Conservation (phyloP, 495 filamentous ascomycete species). For the Terfezia claveryi region DNA sequence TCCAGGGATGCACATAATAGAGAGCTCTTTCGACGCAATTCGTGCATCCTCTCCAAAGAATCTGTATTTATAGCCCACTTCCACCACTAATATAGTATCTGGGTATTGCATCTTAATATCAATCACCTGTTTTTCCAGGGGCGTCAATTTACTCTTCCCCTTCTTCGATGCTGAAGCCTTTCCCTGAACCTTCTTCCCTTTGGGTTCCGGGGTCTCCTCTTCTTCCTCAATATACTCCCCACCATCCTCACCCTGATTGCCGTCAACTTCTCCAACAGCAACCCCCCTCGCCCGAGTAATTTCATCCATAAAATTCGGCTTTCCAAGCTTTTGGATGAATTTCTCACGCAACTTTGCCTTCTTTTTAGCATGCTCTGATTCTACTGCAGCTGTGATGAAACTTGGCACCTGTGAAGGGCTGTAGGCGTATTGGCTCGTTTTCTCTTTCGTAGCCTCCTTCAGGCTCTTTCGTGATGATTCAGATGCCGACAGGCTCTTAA, state of each 20-base stretch:
- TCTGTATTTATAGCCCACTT: slow-evolving; percentile 94
- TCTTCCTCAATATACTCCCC: slow-evolving; percentile 38
- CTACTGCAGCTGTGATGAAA: slow-evolving; percentile 13
- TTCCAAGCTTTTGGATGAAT: slow-evolving; percentile 76
- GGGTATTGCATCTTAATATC: slow-evolving; percentile 84
- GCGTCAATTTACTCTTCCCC: slow-evolving; percentile 69
- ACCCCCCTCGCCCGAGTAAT: not conserved
- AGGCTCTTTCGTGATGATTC: not conserved
- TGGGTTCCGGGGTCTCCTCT: slow-evolving; percentile 26
- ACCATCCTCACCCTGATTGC: slow-evolving; percentile 6
- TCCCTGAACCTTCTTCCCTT: slow-evolving; percentile 16
- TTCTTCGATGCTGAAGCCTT: slow-evolving; percentile 34
- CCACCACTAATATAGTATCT: slow-evolving; percentile 71
- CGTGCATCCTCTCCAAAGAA: slow-evolving; percentile 97
- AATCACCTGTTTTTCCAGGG: slow-evolving; percentile 79
- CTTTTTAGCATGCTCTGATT: slow-evolving; percentile 26
- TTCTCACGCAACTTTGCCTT: slow-evolving; percentile 59
- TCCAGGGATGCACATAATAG: slow-evolving; percentile 91
- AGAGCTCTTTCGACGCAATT: slow-evolving; percentile 69
- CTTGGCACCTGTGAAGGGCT: not conserved
- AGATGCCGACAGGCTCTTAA: not conserved
- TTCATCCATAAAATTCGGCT: slow-evolving; percentile 40
- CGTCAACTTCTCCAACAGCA: not conserved
- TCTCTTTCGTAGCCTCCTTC: slow-evolving; percentile 1
- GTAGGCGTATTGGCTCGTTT: slow-evolving; percentile 8